phyloP scores from a whole-genome alignment of 768 basidiomycete species.

The Collybia sp. region DNA sequence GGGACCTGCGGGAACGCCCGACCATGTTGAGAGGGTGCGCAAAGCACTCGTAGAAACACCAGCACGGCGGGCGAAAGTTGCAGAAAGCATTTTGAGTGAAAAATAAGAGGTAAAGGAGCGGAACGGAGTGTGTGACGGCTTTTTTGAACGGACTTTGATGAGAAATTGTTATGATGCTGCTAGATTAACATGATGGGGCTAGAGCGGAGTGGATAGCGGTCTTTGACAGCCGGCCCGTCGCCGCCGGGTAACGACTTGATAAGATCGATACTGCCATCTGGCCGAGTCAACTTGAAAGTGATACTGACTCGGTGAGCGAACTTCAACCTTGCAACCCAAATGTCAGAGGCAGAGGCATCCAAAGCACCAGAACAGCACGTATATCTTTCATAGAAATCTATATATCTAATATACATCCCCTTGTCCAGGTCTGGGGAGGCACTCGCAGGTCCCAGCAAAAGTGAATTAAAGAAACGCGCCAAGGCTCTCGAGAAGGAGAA shows the following conservation, averaged over 20 bases:
- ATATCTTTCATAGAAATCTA: conserved; percentile 4
- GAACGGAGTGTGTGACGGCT: conserved; percentile 10
- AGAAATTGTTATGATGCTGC: neutral
- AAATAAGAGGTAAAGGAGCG: conserved; percentile 15
- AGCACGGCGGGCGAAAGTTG: conserved; percentile 47
- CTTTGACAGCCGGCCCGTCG: too few relatives aligned
- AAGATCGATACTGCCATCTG: too few relatives aligned
- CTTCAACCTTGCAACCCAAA: conserved; percentile 4
- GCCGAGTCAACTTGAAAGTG: too few relatives aligned
- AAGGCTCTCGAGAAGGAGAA: conserved; percentile 90
- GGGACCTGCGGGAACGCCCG: conserved; percentile 79
- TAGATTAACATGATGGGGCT: too few relatives aligned
- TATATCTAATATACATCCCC: neutral
- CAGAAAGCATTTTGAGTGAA: conserved; percentile 38
- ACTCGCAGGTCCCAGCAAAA: conserved; percentile 67
- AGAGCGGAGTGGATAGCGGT: too few relatives aligned
- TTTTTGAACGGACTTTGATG: neutral
- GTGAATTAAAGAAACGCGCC: conserved; percentile 84
- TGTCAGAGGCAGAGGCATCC: conserved; percentile 28
- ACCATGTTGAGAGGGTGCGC: conserved; percentile 70
- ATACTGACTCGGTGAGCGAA: too few relatives aligned
- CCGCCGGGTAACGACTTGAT: too few relatives aligned
- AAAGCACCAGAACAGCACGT: conserved; percentile 18
- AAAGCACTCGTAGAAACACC: conserved; percentile 28
- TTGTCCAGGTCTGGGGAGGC: conserved; percentile 17